Percentiles rank a stretch among this genome's conserved stretches.
Evolutionary conservation across 441 rosid genomes (phyloP).

Genomic region (Hura crepitans): DNA sequence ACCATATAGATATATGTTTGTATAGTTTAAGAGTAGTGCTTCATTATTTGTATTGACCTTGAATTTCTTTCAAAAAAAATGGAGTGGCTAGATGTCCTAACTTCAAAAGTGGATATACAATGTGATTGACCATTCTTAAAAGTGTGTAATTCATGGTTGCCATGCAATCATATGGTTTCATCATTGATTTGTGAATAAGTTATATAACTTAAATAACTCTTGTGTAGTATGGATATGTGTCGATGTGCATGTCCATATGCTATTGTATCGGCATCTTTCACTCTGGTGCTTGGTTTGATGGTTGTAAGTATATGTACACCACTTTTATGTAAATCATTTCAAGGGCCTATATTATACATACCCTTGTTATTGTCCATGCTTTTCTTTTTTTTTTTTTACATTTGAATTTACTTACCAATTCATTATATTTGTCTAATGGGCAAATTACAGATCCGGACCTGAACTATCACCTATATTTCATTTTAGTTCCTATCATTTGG

Average conservation of each 20-base stretch:
- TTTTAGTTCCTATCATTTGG: too few relatives aligned
- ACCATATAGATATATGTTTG: neutral
- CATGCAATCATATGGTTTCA: neutral
- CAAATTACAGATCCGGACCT: too few relatives aligned
- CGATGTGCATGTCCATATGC: neutral
- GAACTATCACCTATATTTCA: too few relatives aligned
- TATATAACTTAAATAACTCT: neutral
- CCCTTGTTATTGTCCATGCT: neutral
- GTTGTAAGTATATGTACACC: too few relatives aligned
- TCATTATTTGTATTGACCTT: neutral
- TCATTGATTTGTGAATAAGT: neutral
- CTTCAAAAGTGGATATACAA: neutral
- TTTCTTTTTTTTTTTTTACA: neutral
- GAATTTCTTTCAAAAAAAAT: conserved; percentile 4
- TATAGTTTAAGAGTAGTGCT: neutral
- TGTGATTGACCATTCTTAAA: neutral
- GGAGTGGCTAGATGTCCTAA: neutral
- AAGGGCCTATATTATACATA: neutral
- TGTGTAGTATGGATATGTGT: neutral
- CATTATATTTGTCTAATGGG: conserved; percentile 6
- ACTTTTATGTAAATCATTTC: neutral
- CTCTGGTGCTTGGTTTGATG: too few relatives aligned
- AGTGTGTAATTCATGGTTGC: neutral
- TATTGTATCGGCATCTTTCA: too few relatives aligned
- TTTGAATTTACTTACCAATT: conserved; percentile 15